phyloP scores from a whole-genome alignment of 257 asterid species.

The Euphrasia confusa region DNA sequence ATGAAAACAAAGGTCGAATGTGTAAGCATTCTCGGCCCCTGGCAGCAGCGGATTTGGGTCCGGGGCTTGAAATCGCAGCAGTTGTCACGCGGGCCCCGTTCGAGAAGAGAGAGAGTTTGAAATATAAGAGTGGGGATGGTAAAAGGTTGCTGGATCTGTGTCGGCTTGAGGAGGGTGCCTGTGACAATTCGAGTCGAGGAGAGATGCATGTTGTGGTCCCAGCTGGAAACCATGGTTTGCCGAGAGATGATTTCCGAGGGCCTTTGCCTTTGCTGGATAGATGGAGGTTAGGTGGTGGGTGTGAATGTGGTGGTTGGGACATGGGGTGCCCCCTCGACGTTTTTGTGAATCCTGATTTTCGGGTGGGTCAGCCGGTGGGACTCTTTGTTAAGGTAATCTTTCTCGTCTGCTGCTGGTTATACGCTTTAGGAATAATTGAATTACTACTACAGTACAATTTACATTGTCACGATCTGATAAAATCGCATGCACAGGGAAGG shows the following conservation, averaged over 20 bases:
- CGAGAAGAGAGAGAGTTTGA: conserved; percentile 68
- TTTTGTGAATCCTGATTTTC: conserved; percentile 40
- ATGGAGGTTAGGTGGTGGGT: conserved; percentile 90
- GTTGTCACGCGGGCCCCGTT: conserved; percentile 58
- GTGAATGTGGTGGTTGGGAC: conserved; percentile 99
- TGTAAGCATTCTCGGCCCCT: conserved; percentile 32
- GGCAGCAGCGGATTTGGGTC: conserved; percentile 42
- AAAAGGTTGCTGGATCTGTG: conserved; percentile 29
- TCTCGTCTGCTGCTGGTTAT: neutral
- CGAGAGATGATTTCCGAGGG: conserved; percentile 46
- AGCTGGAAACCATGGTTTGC: conserved; percentile 73
- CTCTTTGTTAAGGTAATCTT: conserved; percentile 71
- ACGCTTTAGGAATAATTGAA: neutral
- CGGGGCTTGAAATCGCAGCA: conserved; percentile 70
- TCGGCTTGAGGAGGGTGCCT: conserved; percentile 29
- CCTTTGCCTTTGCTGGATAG: conserved; percentile 79
- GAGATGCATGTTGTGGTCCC: conserved; percentile 79
- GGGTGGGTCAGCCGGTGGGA: conserved; percentile 35
- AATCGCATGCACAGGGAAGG: conserved; percentile 60
- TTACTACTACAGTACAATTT: too few species aligned
- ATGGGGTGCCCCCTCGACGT: conserved; percentile 79
- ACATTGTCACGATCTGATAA: neutral
- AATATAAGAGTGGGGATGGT: conserved; percentile 42
- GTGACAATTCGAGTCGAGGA: conserved; percentile 25
- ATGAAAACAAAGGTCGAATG: conserved; percentile 18